Base-by-base conservation (phyloP, 2,329 filamentous ascomycete genomes). In the Sarocladiaceae sp. region DNA sequence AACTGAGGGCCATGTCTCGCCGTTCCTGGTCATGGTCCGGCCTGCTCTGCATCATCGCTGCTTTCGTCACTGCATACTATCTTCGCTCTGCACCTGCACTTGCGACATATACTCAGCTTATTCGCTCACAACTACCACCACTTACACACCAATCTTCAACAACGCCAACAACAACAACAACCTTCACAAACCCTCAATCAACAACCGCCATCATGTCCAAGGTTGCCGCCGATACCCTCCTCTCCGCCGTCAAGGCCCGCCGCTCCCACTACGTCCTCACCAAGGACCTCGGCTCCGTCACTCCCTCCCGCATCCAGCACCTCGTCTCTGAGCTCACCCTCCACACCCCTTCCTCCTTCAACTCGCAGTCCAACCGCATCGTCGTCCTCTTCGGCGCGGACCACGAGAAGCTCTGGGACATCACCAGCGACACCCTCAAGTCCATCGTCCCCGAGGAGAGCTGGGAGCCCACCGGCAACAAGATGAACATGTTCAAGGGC, bases 361-460 rank as follows among this genome's bases (percentile, higher is more conserved):
- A 96, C 80, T 85, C 81, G 33, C 90, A 95, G 72, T 81, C 81
- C 53, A 84, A 86, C 53, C 83, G 90, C 48, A 68, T 85, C 47
- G 76, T 95, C 39, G 76, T 95, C 43, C 78, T 96, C 45, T 74
- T 93, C 58, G 83, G 85, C 57, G 78, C 76, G 50, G 85, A 95
- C 65, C 90, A 96, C 71, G 82, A 89, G 56, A 84, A 85, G 69
- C 80, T 95, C 55, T 96, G 90, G 91, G 82, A 88, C 61, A 72
- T 88, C 48, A 74, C 80, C 45, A 65, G 70, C 48, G 78, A 82
- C 15, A 48, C 56, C 32, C 58, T 66, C 49, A 56, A 57, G 47
- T 51, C 51, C 49, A 76, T 89, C 47, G 81, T 93, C 19, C 79
- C 85, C 23, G 33, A 7, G 3, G 82, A 83, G 13, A 59, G 69